Base-by-base conservation (phyloP, 2,329 filamentous ascomycete species). In the Penicillium capsulatum region DNA sequence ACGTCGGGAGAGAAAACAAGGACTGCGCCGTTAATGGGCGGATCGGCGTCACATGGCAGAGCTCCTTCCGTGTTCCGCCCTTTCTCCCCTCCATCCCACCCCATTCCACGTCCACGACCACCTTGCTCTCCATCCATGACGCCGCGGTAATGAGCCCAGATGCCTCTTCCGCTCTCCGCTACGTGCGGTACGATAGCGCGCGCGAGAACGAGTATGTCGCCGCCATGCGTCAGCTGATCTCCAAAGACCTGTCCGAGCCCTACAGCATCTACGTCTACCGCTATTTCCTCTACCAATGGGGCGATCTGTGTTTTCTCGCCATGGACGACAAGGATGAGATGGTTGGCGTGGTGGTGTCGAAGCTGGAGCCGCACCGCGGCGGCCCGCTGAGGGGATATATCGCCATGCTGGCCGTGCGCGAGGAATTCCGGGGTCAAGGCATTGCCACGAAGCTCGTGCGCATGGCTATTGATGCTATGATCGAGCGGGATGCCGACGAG, bases 211-310 rank as follows among this genome's bases (percentile, higher is more conserved):
- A 71, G 40, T 82, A 92, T 61, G 80, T 98, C 29, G 81, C 89
- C 24, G 81, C 88, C 29, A 96, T 98, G 66, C 83, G 91, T 39
- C 83, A 90, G 41, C 71, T 98, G 60, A 98, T 98, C 58, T 92
- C 90, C 31, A 94, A 91, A 58, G 92, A 97, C 62, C 76, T 98
- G 34, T 97, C 91, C 54, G 92, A 98, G 66, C 92, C 92, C 1
- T 98, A 98, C 66, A 97, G 91, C 68, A 97, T 98, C 63, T 98
- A 98, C 70, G 92, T 98, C 42, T 98, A 97, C 66, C 82, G 92
- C 20, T 98, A 98, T 65, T 98, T 98, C 58, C 73, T 98, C 13
- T 95, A 94, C 61, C 89, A 97, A 76, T 98, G 92, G 92, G 86
- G 86, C 4, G 84, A 97, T 60, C 72, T 98, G n/a, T 98, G 92